Conservation (phyloP, 116 monocot species). For the Papilionanthe hybrid region DNA sequence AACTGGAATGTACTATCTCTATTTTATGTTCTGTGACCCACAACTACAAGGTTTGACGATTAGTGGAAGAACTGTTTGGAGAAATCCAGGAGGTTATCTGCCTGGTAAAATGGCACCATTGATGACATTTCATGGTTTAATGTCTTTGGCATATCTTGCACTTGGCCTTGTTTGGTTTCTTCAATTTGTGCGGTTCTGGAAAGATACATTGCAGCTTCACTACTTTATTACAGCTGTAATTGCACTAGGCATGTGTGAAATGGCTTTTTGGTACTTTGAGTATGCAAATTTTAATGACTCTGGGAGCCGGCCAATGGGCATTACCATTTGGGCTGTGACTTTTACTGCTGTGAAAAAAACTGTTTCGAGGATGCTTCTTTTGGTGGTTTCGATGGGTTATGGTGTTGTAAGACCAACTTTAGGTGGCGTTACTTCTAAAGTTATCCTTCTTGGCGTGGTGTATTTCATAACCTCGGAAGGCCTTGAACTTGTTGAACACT, state of each 20-base stretch:
- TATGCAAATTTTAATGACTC: slow-evolving; percentile 94
- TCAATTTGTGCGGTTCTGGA: slow-evolving; percentile 80
- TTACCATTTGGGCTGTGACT: slow-evolving; percentile 90
- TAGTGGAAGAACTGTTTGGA: slow-evolving; percentile 86
- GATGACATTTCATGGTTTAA: slow-evolving; percentile 88
- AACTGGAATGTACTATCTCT: slow-evolving; percentile 98
- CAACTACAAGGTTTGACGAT: slow-evolving; percentile 66
- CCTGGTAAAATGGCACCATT: slow-evolving; percentile 94
- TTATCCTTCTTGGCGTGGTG: slow-evolving; percentile 57
- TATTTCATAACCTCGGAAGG: slow-evolving; percentile 92
- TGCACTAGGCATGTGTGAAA: slow-evolving; percentile 96
- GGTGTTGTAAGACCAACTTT: slow-evolving; percentile 81
- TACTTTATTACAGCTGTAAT: slow-evolving; percentile 88
- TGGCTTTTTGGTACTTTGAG: slow-evolving; percentile 99
- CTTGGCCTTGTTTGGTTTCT: slow-evolving; percentile 95
- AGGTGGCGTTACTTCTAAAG: slow-evolving; percentile 77
- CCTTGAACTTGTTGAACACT: slow-evolving; percentile 93
- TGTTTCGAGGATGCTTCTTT: slow-evolving; percentile 80
- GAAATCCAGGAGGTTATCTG: slow-evolving; percentile 88
- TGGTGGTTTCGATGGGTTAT: slow-evolving; percentile 95
- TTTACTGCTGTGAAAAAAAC: slow-evolving; percentile 95
- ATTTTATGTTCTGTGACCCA: slow-evolving; percentile 96
- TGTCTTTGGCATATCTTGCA: slow-evolving; percentile 92
- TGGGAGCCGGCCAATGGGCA: slow-evolving; percentile 81
- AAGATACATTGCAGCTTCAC: slow-evolving; percentile 82